Evolutionary conservation across 1,284 basidiomycete species (phyloP), one percentile per base, ranked within the genome.

Genomic region (Trametes polyzona): DNA sequence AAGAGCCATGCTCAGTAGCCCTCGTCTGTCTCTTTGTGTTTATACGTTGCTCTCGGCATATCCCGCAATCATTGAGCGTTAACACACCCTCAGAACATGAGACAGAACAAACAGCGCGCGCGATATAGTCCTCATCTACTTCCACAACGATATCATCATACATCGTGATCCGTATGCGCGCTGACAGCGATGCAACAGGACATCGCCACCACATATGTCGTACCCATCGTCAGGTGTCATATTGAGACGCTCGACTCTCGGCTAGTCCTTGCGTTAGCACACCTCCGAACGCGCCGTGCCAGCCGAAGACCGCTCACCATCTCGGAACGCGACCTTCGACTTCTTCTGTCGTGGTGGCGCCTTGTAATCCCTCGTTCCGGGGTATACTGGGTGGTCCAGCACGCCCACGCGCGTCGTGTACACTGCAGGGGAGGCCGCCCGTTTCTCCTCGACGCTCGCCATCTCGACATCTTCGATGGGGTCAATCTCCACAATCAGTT

Each of bases 401-500:
- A 62, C 62, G 27, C 62, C 65, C 4, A 66, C 65, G 14, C 57
- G 58, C 1, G 59, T 59, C 35, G 58, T 49, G 35, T 57, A 55
- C n/a, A 60, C 17, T 2, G 47, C 41, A 1, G 65, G 60, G 14
- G 52, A 37, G 11, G 35, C 49, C 12, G 50, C 12, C 9, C 54
- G 39, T 23, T 37, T 51, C 42, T 59, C 57, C 27, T 50, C 55
- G 10, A 52, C 37, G 33, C 39, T 47, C 21, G 39, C 52, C 51
- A 64, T 29, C 57, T 62, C 58, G 11, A 60, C 23, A 35, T 60
- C 58, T 46, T 65, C 63, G 23, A 55, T 23, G 1, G 58, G 42
- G 8, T 64, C 62, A 37, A 70, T 55, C 52, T 70, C 70, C 17
- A 71, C 65, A 29, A 72, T 58, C 39, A 72, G 64, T 46, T 70